phyloP scores from a whole-genome alignment of 2,329 filamentous ascomycete genomes.

The Tolypocladium guangdongense region DNA sequence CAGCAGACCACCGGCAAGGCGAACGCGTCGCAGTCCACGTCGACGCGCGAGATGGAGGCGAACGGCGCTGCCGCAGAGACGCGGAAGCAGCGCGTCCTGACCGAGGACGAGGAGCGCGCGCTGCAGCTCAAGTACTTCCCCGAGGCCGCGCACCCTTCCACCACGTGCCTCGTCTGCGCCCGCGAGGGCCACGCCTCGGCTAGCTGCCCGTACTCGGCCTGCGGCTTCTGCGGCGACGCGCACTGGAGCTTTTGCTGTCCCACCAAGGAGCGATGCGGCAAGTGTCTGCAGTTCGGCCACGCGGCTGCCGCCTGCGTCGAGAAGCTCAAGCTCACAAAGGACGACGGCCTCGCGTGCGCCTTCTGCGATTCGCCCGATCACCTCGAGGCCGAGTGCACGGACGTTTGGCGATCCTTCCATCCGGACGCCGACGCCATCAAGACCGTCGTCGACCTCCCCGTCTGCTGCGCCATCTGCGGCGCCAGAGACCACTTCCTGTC shows the following conservation, averaged over 20 bases:
- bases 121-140: constrained; percentile 42
- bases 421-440: constrained; percentile 27
- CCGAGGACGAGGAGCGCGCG: constrained; percentile 21
- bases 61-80: neutral
- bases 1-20: neutral
- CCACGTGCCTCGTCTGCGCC: constrained; percentile 42
- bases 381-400: constrained; percentile 46
- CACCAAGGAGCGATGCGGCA: constrained; percentile 36
- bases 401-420: constrained; percentile 48
- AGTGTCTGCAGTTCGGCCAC: constrained; percentile 56
- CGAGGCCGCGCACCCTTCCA: constrained; percentile 27
- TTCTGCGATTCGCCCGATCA: constrained; percentile 48
- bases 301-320: constrained; percentile 38
- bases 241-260: constrained; percentile 44
- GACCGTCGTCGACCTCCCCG: constrained; percentile 38
- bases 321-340: constrained; percentile 39
- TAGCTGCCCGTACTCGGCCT: constrained; percentile 34
- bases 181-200: constrained; percentile 32
- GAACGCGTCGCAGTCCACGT: neutral
- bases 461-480: constrained; percentile 48
- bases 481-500: constrained; percentile 41
- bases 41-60: neutral
- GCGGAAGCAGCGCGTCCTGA: constrained; percentile 13
- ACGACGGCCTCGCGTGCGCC: constrained; percentile 47
- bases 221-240: constrained; percentile 34